Base-by-base conservation (phyloP, 1,284 basidiomycete genomes). In the Cystobasidium pallidum region DNA sequence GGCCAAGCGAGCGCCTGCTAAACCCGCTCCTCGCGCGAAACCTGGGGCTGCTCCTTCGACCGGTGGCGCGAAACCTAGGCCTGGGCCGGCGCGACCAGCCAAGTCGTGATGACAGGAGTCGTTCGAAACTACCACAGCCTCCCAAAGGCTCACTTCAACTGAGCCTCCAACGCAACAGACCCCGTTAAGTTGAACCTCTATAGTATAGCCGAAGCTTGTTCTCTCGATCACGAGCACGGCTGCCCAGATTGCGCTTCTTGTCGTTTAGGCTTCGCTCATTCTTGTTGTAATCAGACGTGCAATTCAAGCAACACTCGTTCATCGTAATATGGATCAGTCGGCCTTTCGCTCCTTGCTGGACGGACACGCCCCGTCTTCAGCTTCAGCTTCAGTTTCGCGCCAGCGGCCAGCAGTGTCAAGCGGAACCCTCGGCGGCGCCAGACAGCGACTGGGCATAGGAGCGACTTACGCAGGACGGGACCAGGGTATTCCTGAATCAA, bases 271-370 rank as follows among this genome's bases (percentile, higher is more conserved):
- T 57, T 57, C 10, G 15, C 32, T 57, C 36, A 11, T n/a, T 43
- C 10, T 61, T 61, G 26, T 61, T 58, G 55, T 58, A 34, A 2
- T 34, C 30, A 34, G 3, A 19, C 55, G 7, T 30, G 43, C 58
- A 61, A 45, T 43, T 45, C 32, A 3, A 28, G 39, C 39, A 61
- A 28, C n/a, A 43, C 43, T 36, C 43, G 32, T 43, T 41, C n/a
- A 55, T 2, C 2, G 6, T 6, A 3, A 3, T 51, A 66, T 66
- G 64, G 64, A 66, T 39, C 64, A 66, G 28, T 54, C 64, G 11
- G 43, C 64, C 17, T 66, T 66, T 47, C 49, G 64, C 24, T 28
- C 28, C 32, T 28, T 66, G 11, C 64, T 66, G 32, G 51, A 13
- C 24, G 47, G 62, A 8, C 45, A 52, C 3, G 32, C 54, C 4